Evolutionary conservation across 139 green algal species (phyloP), one percentile per base, ranked within the genome.

Genomic region (Chlamydomonas schloesseri): DNA sequence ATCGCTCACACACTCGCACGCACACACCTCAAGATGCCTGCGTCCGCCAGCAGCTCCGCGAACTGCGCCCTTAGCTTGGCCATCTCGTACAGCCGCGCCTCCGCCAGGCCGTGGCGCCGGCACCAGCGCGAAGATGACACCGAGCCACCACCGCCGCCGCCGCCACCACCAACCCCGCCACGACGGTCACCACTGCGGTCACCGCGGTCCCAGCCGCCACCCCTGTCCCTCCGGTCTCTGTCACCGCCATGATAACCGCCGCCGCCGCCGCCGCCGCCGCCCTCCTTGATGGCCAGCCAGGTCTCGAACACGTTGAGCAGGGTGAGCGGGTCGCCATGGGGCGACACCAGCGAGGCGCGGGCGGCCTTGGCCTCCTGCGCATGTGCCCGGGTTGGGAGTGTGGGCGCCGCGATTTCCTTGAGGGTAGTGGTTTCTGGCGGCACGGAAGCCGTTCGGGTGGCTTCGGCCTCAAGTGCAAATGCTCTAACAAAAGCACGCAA

Each of bases 21-120:
- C 42, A 5, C 42, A 8, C 37, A 83, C 73, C 74, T 60, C 1
- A 85, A 26, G 17, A 92, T 62, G 0, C 89, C 89, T 13, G 87
- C 85, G 42, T 90, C 85, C 5, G 71, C 37, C 58, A 92, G 81
- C 81, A 92, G 81, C 62, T 92, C 88, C 57, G 78, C 64, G 57
- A 90, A 92, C 75, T 92, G 89, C 17, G 53, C 74, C 42, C 64
- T 37, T 42, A 92, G 81, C 84, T 92, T 92, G 71, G 89, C 89
- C 81, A 90, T 90, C 75, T 92, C 85, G 72, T 92, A 89, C 80
- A 92, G 85, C 10, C 89, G 81, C 60, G 87, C 68, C 85, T 92
- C 89, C 57, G 89, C 81, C 31, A 92, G 36, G 14, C 89, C 89
- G 47, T 81, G 74, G 0, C 84, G 89, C 80, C 70, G 42, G 42